Percentiles rank a stretch among this genome's conserved stretches.
Evolutionary conservation across 306 rosid genomes (phyloP).

Genomic region (Cucurbita moschata): DNA sequence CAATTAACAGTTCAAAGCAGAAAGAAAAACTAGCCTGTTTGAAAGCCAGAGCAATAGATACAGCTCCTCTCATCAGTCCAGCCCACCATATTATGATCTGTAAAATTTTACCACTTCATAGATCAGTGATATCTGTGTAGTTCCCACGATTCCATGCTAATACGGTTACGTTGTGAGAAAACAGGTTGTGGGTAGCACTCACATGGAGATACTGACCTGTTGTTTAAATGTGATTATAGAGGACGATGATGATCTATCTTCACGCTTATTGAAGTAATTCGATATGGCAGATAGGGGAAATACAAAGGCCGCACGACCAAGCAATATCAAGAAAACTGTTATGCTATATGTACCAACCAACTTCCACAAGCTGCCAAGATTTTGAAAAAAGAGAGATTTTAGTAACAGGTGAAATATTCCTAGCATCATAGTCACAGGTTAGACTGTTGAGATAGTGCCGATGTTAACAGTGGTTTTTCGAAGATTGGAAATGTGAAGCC

Average conservation of each 20-base stretch:
- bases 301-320: conserved; percentile 78
- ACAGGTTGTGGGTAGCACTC: background rate
- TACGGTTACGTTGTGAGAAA: background rate
- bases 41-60: conserved; percentile 88
- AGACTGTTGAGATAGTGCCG: background rate
- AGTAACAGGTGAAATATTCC: background rate
- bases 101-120: background rate
- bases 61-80: conserved; percentile 88
- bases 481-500: background rate
- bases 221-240: conserved; percentile 42
- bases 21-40: conserved; percentile 37
- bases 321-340: conserved; percentile 43
- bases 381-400: background rate
- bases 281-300: conserved; percentile 66
- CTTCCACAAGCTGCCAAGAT: conserved; percentile 36
- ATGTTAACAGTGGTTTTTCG: background rate
- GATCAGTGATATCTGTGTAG: background rate
- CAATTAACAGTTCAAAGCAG: background rate
- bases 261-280: conserved; percentile 38
- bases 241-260: conserved; percentile 13
- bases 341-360: conserved; percentile 38
- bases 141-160: background rate
- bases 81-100: conserved; percentile 93
- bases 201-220: conserved; percentile 32
- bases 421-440: background rate